Evolutionary conservation across 73 alveolate species (phyloP), one percentile per base, ranked within the genome.

Genomic region (Paramecium sonneborni): DNA sequence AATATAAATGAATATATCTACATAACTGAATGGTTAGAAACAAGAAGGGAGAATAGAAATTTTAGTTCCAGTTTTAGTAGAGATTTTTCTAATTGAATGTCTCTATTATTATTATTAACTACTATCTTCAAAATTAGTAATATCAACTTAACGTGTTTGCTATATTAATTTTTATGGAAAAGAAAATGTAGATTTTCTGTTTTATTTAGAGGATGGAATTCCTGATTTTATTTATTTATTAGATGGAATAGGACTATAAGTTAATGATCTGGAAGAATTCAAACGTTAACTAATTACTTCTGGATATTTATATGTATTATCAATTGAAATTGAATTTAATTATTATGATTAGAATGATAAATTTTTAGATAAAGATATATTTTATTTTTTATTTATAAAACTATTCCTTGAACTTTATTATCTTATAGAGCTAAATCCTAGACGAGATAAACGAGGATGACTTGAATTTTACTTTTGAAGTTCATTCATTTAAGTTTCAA

Each of bases 61-160:
- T 37, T 41, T 79, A 9, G 90, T 79, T 23, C 74, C 74, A 23
- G 90, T 79, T 79, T 79, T 79, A 23, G 90, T 79, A 1, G 90
- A 79, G 5, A 30, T 38, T 43, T 79, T 79, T 79, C 90, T 38
- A 72, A 21, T 28, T 72, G 86, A 72, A 34, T 14, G 55, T 72
- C 86, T 72, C 20, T 62, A 2, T 14, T 32, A 12, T 62, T 62
- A 62, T 1, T 44, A 23, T 32, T n/a, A n/a, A n/a, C 44, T 62
- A 30, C 35, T 24, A 23, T 79, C 41, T 11, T 79, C 74, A 12
- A 37, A 14, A 32, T 79, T 79, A 20, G 20, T 7, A 10, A 7
- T 18, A 12, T 79, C 74, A 30, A 14, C 32, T 10, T 41, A 79
- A 15, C 90, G 37, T 3, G 74, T 41, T 18, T 24, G 5, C 41